phyloP scores from a whole-genome alignment of 257 asterid genomes.

The Fraxinus pennsylvanica region DNA sequence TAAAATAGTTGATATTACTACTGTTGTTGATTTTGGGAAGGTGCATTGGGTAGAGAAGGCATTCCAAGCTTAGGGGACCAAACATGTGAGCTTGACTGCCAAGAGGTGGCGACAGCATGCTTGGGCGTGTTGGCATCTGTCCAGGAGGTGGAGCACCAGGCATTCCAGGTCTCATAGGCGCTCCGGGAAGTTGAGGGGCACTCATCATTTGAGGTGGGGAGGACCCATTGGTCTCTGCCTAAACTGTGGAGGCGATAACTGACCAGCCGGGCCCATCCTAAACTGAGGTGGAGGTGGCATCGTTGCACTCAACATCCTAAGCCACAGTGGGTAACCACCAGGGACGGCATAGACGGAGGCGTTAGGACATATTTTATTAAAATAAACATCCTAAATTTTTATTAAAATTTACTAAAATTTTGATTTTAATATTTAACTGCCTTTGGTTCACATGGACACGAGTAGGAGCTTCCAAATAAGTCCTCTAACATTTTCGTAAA shows the following conservation, averaged over 20 bases:
- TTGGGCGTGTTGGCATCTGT: slow-evolving; percentile 67
- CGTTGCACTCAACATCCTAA: slow-evolving; percentile 43
- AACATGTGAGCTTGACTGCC: slow-evolving; percentile 64
- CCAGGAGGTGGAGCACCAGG: slow-evolving; percentile 68
- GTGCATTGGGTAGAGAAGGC: slow-evolving; percentile 72
- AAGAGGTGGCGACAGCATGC: slow-evolving; percentile 68
- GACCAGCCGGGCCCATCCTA: slow-evolving; percentile 51
- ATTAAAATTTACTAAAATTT: too few relatives aligned
- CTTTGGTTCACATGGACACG: too few relatives aligned
- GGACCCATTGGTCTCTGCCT: slow-evolving; percentile 73
- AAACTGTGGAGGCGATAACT: slow-evolving; percentile 51
- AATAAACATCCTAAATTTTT: too few relatives aligned
- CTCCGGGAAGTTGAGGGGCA: slow-evolving; percentile 75
- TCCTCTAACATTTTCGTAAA: too few relatives aligned
- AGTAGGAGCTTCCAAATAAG: too few relatives aligned
- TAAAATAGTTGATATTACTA: slow-evolving; percentile 13
- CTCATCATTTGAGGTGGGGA: slow-evolving; percentile 85
- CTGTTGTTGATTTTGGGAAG: slow-evolving; percentile 70
- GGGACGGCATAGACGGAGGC: slow-evolving; percentile 61
- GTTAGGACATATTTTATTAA: slow-evolving; percentile 29
- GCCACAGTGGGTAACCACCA: slow-evolving; percentile 37
- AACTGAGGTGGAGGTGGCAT: slow-evolving; percentile 45
- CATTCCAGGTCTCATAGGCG: slow-evolving; percentile 21
- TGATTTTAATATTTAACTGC: too few relatives aligned
- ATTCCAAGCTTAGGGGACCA: slow-evolving; percentile 92